Conservation (phyloP, 1,284 basidiomycete species). For the Pholiota adiposa region DNA sequence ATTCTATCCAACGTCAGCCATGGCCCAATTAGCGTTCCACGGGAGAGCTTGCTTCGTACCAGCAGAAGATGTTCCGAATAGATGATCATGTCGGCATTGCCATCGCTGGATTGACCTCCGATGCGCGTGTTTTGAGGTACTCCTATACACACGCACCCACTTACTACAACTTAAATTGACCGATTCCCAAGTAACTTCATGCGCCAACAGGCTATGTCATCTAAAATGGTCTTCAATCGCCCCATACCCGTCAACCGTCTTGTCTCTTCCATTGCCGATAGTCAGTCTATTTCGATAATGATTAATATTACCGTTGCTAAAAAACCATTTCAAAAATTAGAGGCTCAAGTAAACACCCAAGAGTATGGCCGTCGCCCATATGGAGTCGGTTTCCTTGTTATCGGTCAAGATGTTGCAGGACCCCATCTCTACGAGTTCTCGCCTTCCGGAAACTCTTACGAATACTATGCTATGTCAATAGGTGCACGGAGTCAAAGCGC, state of each 20-base stretch:
- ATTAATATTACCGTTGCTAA: background rate
- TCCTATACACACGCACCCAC: conserved; percentile 19
- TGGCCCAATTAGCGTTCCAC: conserved; percentile 83
- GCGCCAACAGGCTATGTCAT: conserved; percentile 97
- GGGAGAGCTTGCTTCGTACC: conserved; percentile 97
- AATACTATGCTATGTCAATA: conserved; percentile 99
- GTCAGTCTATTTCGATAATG: conserved; percentile 49
- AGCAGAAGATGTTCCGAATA: conserved; percentile 99
- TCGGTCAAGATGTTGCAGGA: conserved; percentile 93
- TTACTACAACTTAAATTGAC: conserved; percentile 1
- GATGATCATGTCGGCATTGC: conserved; percentile 99
- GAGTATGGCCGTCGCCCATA: conserved; percentile 98
- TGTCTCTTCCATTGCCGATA: conserved; percentile 93
- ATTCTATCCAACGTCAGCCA: conserved; percentile 1
- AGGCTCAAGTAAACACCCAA: conserved; percentile 99
- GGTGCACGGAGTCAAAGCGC: conserved; percentile 97
- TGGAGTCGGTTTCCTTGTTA: conserved; percentile 98
- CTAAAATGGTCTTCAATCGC: conserved; percentile 93
- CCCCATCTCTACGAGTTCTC: conserved; percentile 99
- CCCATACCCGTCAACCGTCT: conserved; percentile 94
- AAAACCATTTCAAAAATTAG: conserved; percentile 42
- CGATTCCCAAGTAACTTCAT: conserved; percentile 87
- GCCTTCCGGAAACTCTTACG: conserved; percentile 96
- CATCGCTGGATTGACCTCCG: conserved; percentile 96
- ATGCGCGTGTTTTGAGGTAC: conserved; percentile 95